A percentile compares a stretch with the other conserved stretches of the same genome.
Evolutionary conservation across 1,284 basidiomycete species (phyloP).

Genomic region (Rhodotorula sp.): DNA sequence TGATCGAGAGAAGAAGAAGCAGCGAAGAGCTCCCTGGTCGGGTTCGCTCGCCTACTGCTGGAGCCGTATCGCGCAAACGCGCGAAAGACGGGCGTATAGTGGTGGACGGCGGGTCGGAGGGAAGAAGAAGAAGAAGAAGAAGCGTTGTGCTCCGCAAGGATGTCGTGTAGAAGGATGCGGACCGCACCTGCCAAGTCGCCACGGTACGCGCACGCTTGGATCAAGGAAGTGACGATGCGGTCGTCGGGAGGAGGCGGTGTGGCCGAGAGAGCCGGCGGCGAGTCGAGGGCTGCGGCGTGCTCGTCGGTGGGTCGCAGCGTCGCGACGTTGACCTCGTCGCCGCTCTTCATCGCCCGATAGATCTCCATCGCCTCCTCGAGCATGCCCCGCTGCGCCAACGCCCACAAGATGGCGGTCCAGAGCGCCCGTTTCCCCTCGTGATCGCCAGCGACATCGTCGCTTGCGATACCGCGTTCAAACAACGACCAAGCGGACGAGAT

Average conservation of each 20-base stretch:
- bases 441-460: too few relatives aligned
- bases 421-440: background rate
- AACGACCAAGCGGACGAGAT: constrained; percentile 18
- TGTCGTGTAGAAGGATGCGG: constrained; percentile 17
- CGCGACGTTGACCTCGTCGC: constrained; percentile 14
- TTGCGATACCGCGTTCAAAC: constrained; percentile 16
- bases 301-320: background rate
- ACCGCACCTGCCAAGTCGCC: constrained; percentile 31
- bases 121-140: too few relatives aligned
- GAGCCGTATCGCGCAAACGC: constrained; percentile 26
- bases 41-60: background rate
- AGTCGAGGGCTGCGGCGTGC: background rate
- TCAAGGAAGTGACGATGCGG: constrained; percentile 15
- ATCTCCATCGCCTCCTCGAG: constrained; percentile 22
- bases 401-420: constrained; percentile 28
- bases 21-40: background rate
- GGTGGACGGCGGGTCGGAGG: constrained; percentile 9
- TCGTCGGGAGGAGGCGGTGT: constrained; percentile 15
- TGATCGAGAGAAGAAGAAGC: background rate
- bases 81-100: constrained; percentile 31
- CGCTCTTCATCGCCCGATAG: constrained; percentile 21
- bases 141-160: background rate
- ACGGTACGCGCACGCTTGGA: constrained; percentile 25
- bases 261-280: background rate
- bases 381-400: constrained; percentile 10